Percentiles rank a stretch among this genome's conserved stretches.
Conservation (phyloP, 2,329 filamentous ascomycete genomes). For the Pseudopithomyces maydicus region DNA sequence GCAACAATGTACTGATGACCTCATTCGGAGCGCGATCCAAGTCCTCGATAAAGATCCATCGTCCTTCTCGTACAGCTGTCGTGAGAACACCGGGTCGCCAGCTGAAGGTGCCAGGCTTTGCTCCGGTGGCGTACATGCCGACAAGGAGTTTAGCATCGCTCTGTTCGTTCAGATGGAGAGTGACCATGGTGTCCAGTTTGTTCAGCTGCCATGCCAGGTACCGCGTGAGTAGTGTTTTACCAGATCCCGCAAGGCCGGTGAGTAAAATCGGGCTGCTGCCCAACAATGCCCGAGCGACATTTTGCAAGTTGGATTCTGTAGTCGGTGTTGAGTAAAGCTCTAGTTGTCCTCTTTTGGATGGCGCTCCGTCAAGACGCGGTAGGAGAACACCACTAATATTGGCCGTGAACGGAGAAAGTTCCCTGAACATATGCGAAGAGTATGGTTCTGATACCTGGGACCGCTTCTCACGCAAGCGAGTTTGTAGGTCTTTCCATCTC, state of each 20-base stretch:
- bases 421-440: slow-evolving; percentile 12
- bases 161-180: slow-evolving; percentile 95
- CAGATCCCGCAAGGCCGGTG: slow-evolving; percentile 81
- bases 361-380: slow-evolving; percentile 41
- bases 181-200: slow-evolving; percentile 83
- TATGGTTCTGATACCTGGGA: neutral
- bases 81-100: slow-evolving; percentile 95
- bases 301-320: slow-evolving; percentile 72
- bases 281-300: slow-evolving; percentile 71
- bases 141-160: slow-evolving; percentile 97
- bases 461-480: slow-evolving; percentile 12
- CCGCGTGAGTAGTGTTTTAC: slow-evolving; percentile 86
- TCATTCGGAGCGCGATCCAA: slow-evolving; percentile 93
- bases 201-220: slow-evolving; percentile 81
- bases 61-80: slow-evolving; percentile 88
- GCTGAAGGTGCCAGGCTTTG: slow-evolving; percentile 83
- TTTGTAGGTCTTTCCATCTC: slow-evolving; percentile 48
- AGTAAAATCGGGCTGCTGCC: slow-evolving; percentile 75
- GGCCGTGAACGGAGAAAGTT: slow-evolving; percentile 38
- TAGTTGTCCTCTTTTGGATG: slow-evolving; percentile 30
- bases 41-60: slow-evolving; percentile 98
- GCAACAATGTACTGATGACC: slow-evolving; percentile 89
- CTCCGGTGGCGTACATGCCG: slow-evolving; percentile 89
- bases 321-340: slow-evolving; percentile 69
- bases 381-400: slow-evolving; percentile 45